Conservation (phyloP, 1,139 yeast genomes). For the Insectozyma bohioensis region DNA sequence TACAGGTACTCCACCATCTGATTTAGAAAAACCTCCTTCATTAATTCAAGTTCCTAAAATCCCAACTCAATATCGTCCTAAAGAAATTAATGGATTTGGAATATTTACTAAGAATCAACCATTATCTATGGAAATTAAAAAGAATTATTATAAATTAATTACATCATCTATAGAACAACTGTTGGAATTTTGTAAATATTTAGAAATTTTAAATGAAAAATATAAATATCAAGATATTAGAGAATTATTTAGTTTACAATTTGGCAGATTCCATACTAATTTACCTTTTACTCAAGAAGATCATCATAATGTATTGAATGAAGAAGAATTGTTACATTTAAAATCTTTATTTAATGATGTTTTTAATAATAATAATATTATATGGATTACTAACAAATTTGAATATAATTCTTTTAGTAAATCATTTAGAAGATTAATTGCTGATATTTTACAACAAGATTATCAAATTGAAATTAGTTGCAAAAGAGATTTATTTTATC, state of each 20-base stretch:
- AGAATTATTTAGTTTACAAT: slow-evolving; percentile 7
- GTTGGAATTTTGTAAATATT: slow-evolving; percentile 8
- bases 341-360: slow-evolving; percentile 8
- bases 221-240: slow-evolving; percentile 1
- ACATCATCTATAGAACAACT: slow-evolving; percentile 2
- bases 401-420: slow-evolving; percentile 8
- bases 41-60: too few relatives aligned
- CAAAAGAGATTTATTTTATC: slow-evolving; percentile 6
- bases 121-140: slow-evolving; percentile 5
- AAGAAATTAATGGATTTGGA: slow-evolving; percentile 10
- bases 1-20: too few relatives aligned
- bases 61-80: slow-evolving; percentile 7
- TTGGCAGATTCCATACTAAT: slow-evolving; percentile 7
- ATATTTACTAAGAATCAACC: slow-evolving; percentile 7
- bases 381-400: slow-evolving; percentile 11
- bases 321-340: slow-evolving; percentile 8
- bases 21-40: too few relatives aligned
- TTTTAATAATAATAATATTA: slow-evolving; percentile 5
- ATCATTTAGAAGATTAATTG: slow-evolving; percentile 8
- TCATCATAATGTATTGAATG: slow-evolving; percentile 3
- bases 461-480: slow-evolving; percentile 7
- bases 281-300: slow-evolving; percentile 8
- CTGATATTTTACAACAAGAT: slow-evolving; percentile 6
- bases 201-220: slow-evolving; percentile 8
- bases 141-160: slow-evolving; percentile 5